phyloP scores from a whole-genome alignment of 2,329 filamentous ascomycete genomes.

The Paraphoma sp. region DNA sequence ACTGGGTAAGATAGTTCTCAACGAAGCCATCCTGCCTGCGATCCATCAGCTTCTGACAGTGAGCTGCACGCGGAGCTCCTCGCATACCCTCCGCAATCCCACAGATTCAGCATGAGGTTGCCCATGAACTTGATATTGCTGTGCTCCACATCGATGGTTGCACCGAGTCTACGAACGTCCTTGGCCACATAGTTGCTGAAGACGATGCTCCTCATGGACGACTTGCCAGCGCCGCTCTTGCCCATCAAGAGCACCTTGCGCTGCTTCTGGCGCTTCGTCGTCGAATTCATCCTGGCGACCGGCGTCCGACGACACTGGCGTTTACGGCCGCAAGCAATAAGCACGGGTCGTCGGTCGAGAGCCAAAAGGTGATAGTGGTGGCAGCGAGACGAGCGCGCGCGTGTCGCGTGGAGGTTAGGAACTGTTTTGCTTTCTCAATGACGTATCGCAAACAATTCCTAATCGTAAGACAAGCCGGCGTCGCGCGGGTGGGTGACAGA shows the following conservation, averaged over 20 bases:
- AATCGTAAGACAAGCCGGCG: background rate
- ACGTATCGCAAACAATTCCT: constrained; percentile 20
- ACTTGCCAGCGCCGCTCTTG: constrained; percentile 96
- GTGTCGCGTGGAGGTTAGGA: background rate
- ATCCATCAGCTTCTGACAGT: constrained; percentile 11
- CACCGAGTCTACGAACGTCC: constrained; percentile 89
- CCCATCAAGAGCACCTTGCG: constrained; percentile 70
- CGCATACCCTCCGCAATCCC: constrained; percentile 90
- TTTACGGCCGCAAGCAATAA: too few species aligned
- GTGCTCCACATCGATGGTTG: constrained; percentile 97
- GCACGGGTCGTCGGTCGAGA: too few species aligned
- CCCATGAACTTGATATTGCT: constrained; percentile 99
- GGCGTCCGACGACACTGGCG: too few species aligned
- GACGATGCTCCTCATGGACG: constrained; percentile 97
- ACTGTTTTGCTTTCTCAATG: constrained; percentile 4
- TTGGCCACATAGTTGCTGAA: constrained; percentile 99
- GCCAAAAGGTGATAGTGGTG: too few species aligned
- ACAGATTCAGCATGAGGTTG: constrained; percentile 94
- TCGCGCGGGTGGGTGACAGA: background rate
- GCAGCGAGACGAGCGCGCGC: background rate
- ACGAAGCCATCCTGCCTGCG: constrained; percentile 93
- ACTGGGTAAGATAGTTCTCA: constrained; percentile 96
- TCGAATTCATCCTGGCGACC: constrained; percentile 41
- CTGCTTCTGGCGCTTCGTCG: constrained; percentile 58
- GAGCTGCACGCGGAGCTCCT: background rate